Percentiles rank a stretch among this genome's conserved stretches.
These are phyloP conservation scores for Neurospora sp. DNA, from an alignment of 495 filamentous ascomycete genomes.

Conservation along the genomic window DNA sequence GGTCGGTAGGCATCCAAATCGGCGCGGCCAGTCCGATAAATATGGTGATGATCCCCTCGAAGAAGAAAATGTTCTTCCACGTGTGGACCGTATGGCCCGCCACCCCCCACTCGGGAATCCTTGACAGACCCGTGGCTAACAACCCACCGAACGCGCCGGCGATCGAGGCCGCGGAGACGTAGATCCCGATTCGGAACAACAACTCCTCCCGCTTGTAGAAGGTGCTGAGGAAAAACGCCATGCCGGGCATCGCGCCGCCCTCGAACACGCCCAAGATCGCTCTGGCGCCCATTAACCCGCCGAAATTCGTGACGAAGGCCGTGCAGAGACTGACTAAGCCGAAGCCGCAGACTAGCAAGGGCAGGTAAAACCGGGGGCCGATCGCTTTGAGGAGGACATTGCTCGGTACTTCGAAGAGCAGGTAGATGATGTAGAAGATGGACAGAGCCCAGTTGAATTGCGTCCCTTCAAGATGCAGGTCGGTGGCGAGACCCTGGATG, in stretches of 20 bases:
- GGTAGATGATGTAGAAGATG: slow-evolving; percentile 59
- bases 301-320: slow-evolving; percentile 34
- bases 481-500: slow-evolving; percentile 47
- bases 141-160: slow-evolving; percentile 46
- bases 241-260: slow-evolving; percentile 43
- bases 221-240: slow-evolving; percentile 44
- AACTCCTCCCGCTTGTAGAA: slow-evolving; percentile 50
- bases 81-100: slow-evolving; percentile 36
- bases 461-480: slow-evolving; percentile 39
- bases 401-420: slow-evolving; percentile 52
- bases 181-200: slow-evolving; percentile 45
- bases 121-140: slow-evolving; percentile 26
- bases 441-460: slow-evolving; percentile 50
- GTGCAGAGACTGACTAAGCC: slow-evolving; percentile 32
- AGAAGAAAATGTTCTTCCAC: slow-evolving; percentile 60
- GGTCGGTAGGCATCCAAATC: slow-evolving; percentile 44
- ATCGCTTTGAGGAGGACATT: slow-evolving; percentile 55
- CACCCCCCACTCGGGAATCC: slow-evolving; percentile 38
- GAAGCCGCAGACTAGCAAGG: slow-evolving; percentile 42
- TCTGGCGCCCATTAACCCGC: slow-evolving; percentile 31
- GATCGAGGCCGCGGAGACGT: slow-evolving; percentile 45
- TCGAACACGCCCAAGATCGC: slow-evolving; percentile 44
- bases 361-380: slow-evolving; percentile 53
- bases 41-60: slow-evolving; percentile 50
- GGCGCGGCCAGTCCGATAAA: slow-evolving; percentile 38